Percentiles rank a stretch among this genome's conserved stretches.
Evolutionary conservation across 78 protist genomes (phyloP).

Genomic region (Emiliania huxleyi): DNA sequence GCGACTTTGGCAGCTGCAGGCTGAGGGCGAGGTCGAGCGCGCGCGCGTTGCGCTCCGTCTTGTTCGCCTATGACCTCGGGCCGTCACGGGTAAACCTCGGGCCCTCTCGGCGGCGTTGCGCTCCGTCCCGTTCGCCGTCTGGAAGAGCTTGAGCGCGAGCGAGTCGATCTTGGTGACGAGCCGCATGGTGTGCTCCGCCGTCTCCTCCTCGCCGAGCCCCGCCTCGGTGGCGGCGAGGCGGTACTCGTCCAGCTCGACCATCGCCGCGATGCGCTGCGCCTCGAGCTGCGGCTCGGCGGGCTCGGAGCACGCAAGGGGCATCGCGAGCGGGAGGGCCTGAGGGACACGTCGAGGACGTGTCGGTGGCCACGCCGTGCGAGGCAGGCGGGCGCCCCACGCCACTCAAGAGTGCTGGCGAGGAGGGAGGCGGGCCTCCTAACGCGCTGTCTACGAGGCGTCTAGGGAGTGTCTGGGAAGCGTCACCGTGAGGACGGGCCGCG

Average conservation of each 20-base stretch:
- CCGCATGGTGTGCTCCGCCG: background rate
- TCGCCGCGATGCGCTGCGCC: background rate
- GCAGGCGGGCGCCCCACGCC: too few species aligned
- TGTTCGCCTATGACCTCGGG: too few species aligned
- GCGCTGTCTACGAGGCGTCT: too few species aligned
- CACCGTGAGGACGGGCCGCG: constrained; percentile 1
- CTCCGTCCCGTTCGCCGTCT: background rate
- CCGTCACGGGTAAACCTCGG: too few species aligned
- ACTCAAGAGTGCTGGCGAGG: too few species aligned
- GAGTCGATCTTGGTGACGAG: background rate
- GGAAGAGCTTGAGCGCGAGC: background rate
- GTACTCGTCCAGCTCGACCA: background rate
- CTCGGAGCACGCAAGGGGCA: background rate
- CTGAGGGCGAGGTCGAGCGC: background rate
- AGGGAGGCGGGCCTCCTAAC: too few species aligned
- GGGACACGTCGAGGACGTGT: too few species aligned
- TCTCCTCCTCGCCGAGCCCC: background rate
- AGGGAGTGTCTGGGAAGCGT: too few species aligned
- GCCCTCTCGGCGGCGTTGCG: too few species aligned
- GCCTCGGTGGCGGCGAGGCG: background rate
- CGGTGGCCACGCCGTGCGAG: too few species aligned
- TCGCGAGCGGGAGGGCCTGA: background rate
- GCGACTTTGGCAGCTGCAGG: background rate
- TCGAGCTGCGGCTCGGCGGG: background rate
- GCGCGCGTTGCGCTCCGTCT: background rate